A percentile compares a stretch with the other conserved stretches of the same genome.
phyloP scores from a whole-genome alignment of 345 rosid species.

The Mangifera indica region DNA sequence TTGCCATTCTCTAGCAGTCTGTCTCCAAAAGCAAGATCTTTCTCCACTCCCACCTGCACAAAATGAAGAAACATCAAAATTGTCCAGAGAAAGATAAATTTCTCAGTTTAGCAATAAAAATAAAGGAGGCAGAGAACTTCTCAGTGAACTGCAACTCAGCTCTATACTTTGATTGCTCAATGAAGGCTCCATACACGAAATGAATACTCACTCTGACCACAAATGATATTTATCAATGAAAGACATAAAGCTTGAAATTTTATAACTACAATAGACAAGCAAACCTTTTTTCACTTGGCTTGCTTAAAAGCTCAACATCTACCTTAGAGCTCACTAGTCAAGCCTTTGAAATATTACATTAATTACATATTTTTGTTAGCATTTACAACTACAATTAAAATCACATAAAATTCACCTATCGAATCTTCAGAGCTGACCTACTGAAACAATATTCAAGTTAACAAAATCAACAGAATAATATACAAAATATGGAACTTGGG shows the following conservation, averaged over 20 bases:
- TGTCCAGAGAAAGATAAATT: slow-evolving; percentile 11
- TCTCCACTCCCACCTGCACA: slow-evolving; percentile 70
- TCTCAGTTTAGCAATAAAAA: slow-evolving; percentile 4
- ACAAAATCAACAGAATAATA: not conserved
- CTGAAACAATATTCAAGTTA: not conserved
- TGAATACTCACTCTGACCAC: not conserved
- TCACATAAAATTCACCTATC: not conserved
- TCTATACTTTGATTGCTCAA: slow-evolving; percentile 8
- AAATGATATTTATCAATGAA: not conserved
- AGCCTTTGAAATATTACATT: not conserved
- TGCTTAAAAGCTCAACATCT: not conserved
- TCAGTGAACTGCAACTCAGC: slow-evolving; percentile 13
- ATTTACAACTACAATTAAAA: not conserved
- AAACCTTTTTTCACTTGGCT: not conserved
- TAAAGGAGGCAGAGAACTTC: not conserved
- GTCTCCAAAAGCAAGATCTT: slow-evolving; percentile 69
- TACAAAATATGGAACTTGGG: not conserved
- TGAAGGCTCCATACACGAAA: not conserved
- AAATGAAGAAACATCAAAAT: slow-evolving; percentile 21
- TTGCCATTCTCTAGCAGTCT: slow-evolving; percentile 76
- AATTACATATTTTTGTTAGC: not conserved
- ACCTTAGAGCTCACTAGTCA: not conserved
- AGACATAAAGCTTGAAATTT: not conserved
- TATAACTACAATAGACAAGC: not conserved
- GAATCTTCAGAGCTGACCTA: not conserved